Evolutionary conservation across 768 basidiomycete species (phyloP).

Genomic region (Tricholoma matsutake): DNA sequence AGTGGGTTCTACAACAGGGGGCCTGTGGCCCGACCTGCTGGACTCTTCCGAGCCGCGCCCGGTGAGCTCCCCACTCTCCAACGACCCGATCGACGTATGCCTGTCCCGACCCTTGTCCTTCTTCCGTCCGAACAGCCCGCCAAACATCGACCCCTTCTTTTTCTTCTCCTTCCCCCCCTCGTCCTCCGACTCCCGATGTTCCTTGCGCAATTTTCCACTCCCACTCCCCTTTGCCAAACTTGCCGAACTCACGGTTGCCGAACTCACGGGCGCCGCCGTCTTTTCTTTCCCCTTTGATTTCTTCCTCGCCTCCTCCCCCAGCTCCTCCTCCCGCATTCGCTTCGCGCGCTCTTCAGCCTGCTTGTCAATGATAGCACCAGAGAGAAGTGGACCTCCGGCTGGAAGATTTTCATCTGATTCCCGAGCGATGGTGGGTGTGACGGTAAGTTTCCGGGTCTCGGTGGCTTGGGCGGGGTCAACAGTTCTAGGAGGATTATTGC

Average conservation of each 20-base stretch:
- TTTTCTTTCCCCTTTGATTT: conserved; percentile 56
- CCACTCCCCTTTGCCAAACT: conserved; percentile 26
- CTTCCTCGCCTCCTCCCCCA: conserved; percentile 34
- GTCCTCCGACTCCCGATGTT: conserved; percentile 32
- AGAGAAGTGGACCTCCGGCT: conserved; percentile 34
- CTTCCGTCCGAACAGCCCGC: conserved; percentile 70
- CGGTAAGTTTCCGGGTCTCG: conserved; percentile 76
- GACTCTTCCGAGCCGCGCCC: conserved; percentile 62
- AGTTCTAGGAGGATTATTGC: conserved; percentile 9
- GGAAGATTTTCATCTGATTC: conserved; percentile 23
- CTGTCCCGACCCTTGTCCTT: conserved; percentile 73
- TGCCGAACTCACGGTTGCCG: conserved; percentile 42
- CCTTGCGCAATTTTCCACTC: conserved; percentile 43
- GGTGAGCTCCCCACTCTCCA: conserved; percentile 48
- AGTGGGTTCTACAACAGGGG: conserved; percentile 29
- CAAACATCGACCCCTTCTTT: conserved; percentile 72
- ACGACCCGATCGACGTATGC: conserved; percentile 41
- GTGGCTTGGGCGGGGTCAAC: conserved; percentile 67
- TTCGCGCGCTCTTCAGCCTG: conserved; percentile 42
- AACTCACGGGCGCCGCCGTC: conserved; percentile 43
- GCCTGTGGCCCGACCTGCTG: conserved; percentile 45
- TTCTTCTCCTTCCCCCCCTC: conserved; percentile 48
- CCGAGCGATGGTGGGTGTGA: conserved; percentile 75
- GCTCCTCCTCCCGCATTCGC: conserved; percentile 44
- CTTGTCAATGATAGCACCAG: conserved; percentile 24